These are phyloP conservation scores for Terfezia claveryi DNA, from an alignment of 495 filamentous ascomycete genomes.

Conservation along the genomic window DNA sequence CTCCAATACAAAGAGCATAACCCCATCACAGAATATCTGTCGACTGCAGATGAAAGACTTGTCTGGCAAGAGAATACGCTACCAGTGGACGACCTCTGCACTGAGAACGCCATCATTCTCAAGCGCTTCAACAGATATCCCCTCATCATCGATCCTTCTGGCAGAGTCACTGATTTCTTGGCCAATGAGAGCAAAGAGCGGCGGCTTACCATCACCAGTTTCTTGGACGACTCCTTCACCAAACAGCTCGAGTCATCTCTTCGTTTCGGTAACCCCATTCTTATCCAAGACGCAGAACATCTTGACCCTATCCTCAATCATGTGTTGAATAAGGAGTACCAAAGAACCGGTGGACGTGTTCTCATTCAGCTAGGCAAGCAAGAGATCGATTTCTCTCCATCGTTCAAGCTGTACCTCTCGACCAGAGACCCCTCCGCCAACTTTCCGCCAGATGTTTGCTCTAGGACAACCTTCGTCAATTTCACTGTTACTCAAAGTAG, in stretches of 20 bases:
- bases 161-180: constrained; percentile 79
- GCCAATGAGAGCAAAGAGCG: constrained; percentile 84
- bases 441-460: constrained; percentile 96
- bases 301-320: constrained; percentile 94
- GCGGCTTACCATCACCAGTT: constrained; percentile 88
- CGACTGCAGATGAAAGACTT: constrained; percentile 83
- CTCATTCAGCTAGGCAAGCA: constrained; percentile 96
- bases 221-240: constrained; percentile 91
- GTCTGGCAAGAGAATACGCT: constrained; percentile 87
- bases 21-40: constrained; percentile 87
- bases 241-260: constrained; percentile 93
- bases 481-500: constrained; percentile 98
- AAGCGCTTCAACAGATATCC: constrained; percentile 97
- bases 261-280: constrained; percentile 92
- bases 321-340: constrained; percentile 97
- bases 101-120: constrained; percentile 92
- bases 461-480: constrained; percentile 95
- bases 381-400: constrained; percentile 96
- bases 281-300: constrained; percentile 96
- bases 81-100: constrained; percentile 96
- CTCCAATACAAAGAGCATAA: constrained; percentile 85
- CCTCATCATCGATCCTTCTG: constrained; percentile 92
- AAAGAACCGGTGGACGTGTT: constrained; percentile 96
- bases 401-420: constrained; percentile 87
- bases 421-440: constrained; percentile 88